These are phyloP conservation scores for Sporisorium reilianum DNA, from an alignment of 1,284 basidiomycete genomes.

Conservation along the genomic window DNA sequence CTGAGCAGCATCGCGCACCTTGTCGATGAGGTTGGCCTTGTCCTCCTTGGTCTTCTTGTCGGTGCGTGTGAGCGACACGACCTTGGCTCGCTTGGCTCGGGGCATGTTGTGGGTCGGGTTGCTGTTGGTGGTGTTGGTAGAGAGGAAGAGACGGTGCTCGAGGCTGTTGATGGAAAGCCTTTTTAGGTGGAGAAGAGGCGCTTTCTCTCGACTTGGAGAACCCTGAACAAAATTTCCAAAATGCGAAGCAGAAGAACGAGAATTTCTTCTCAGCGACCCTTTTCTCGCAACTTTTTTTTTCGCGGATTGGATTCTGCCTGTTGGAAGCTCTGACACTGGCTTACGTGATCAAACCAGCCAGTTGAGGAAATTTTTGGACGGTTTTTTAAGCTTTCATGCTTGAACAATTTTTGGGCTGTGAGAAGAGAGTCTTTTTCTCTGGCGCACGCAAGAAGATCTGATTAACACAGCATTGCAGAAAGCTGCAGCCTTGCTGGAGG, in stretches of 20 bases:
- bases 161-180: not conserved
- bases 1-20: conserved; percentile 74
- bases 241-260: not conserved
- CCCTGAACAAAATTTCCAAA: conserved; percentile 30
- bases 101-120: conserved; percentile 59
- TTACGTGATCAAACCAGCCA: conserved; percentile 16
- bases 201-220: not conserved
- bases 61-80: conserved; percentile 74
- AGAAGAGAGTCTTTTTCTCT: too few relatives aligned
- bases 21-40: conserved; percentile 84
- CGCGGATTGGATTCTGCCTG: conserved; percentile 6
- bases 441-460: too few relatives aligned
- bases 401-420: not conserved
- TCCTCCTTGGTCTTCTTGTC: conserved; percentile 74
- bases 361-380: conserved; percentile 11
- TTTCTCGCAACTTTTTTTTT: conserved; percentile 12
- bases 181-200: conserved; percentile 33
- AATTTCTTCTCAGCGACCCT: conserved; percentile 49
- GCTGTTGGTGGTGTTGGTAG: not conserved
- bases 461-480: too few relatives aligned
- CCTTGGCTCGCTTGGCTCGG: conserved; percentile 69
- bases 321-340: conserved; percentile 30
- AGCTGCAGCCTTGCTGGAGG: not conserved
- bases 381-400: conserved; percentile 17
- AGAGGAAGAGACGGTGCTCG: not conserved